Base-by-base conservation (phyloP, 495 filamentous ascomycete genomes). In the Neurospora cerealis region DNA sequence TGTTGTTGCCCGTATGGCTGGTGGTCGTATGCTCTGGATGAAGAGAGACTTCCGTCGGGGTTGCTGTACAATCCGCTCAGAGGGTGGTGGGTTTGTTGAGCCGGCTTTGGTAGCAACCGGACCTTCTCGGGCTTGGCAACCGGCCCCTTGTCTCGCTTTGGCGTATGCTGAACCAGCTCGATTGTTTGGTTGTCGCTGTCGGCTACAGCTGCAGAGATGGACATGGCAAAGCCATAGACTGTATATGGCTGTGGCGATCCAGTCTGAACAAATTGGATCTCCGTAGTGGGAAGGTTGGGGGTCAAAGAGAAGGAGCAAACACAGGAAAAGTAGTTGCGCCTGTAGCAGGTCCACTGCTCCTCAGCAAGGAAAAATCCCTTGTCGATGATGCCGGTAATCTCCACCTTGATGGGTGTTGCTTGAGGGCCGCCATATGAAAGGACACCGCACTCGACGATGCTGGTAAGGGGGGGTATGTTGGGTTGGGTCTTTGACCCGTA, bases 331-430 rank as follows among this genome's bases (percentile, higher is more conserved):
- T 98, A 98, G 81, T 98, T 98, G 46, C 95, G 87, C 70, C 95
- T 87, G 79, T 98, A 98, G 82, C 95, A 98, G 0, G 95, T 98
- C 95, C 95, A 98, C 74, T 96, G 93, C 17, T 88, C 86, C 72
- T 97, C 95, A 4, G 88, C 88, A 48, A 91, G 85, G 80, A 98
- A 97, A 84, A 97, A 97, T 1, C 95, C 95, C 78, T 97, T 96
- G 78, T 96, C 94, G 73, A 97, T 95, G 76, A 92, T 91, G 7
- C 93, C 93, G 70, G 91, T 86, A 75, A 98, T 93, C 36, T 94
- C 92, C 6, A 92, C 88, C 73, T 88, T 91, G 71, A 97, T 87
- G 11, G 79, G 80, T 4, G 83, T 83, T 28, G 72, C 73, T 6
- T 84, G 82, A 7, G 89, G 87, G 13, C 54, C 54, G 32, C 82